These are phyloP conservation scores for Dendryphion nanum DNA, from an alignment of 2,329 filamentous ascomycete species.

Conservation along the genomic window DNA sequence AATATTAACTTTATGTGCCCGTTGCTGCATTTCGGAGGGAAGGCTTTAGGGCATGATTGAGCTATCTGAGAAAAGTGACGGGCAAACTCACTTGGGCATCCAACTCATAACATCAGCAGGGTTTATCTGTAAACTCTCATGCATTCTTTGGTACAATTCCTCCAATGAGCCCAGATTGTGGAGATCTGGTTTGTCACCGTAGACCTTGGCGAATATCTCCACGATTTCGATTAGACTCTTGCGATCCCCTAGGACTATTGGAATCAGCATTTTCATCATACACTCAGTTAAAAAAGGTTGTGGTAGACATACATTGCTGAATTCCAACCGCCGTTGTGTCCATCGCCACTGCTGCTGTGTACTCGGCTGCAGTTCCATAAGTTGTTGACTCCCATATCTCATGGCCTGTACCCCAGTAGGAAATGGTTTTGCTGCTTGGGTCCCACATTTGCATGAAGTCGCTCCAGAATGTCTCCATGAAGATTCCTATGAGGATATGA, in stretches of 20 bases:
- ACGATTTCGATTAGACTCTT: slow-evolving; percentile 24
- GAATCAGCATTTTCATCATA: too few relatives aligned
- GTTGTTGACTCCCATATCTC: slow-evolving; percentile 41
- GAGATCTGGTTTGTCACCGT: slow-evolving; percentile 17
- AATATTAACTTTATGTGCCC: too few relatives aligned
- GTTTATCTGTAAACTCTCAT: slow-evolving; percentile 9
- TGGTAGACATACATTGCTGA: slow-evolving; percentile 15
- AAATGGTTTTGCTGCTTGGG: slow-evolving; percentile 18
- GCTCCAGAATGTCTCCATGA: slow-evolving; percentile 36
- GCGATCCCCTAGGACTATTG: slow-evolving; percentile 37
- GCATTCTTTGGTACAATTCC: slow-evolving; percentile 27
- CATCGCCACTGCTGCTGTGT: slow-evolving; percentile 29
- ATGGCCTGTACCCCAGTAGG: slow-evolving; percentile 38
- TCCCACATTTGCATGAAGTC: slow-evolving; percentile 24
- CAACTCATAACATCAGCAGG: slow-evolving; percentile 9
- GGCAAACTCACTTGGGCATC: slow-evolving; percentile 1
- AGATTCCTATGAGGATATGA: slow-evolving; percentile 42
- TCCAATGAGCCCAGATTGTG: slow-evolving; percentile 26
- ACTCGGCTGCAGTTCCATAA: slow-evolving; percentile 40
- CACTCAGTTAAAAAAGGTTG: background rate
- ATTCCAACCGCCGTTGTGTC: slow-evolving; percentile 20
- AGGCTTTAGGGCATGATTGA: too few relatives aligned
- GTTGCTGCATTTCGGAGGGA: background rate
- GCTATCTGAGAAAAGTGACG: too few relatives aligned
- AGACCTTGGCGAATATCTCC: slow-evolving; percentile 20